These are phyloP conservation scores for Leptoxyphium fumago DNA, from an alignment of 2,329 filamentous ascomycete genomes.

Conservation along the genomic window DNA sequence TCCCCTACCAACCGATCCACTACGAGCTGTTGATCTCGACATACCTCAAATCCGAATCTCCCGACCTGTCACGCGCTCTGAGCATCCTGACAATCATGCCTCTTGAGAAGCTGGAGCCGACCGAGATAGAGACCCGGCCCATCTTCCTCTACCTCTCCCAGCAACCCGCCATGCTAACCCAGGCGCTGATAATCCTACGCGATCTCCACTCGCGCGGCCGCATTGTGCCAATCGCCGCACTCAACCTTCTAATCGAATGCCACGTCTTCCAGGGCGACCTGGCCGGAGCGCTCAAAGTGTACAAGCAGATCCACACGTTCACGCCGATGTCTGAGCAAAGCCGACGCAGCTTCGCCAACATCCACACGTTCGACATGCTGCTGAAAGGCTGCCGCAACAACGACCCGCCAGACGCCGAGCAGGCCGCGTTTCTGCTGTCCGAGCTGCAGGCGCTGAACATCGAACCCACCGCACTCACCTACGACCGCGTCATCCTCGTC, in stretches of 20 bases:
- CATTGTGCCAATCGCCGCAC: slow-evolving; percentile 35
- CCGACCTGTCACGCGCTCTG: slow-evolving; percentile 51
- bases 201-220: slow-evolving; percentile 36
- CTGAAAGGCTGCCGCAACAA: slow-evolving; percentile 15
- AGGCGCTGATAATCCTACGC: slow-evolving; percentile 43
- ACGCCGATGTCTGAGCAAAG: slow-evolving; percentile 9
- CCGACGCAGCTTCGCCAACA: slow-evolving; percentile 20
- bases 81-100: slow-evolving; percentile 61
- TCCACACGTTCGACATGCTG: slow-evolving; percentile 47
- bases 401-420: slow-evolving; percentile 29
- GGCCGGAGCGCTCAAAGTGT: slow-evolving; percentile 41
- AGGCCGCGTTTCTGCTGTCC: slow-evolving; percentile 45
- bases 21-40: slow-evolving; percentile 67
- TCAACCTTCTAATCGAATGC: slow-evolving; percentile 40
- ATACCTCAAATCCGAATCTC: slow-evolving; percentile 39
- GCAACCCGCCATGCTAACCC: slow-evolving; percentile 30
- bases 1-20: slow-evolving; percentile 49
- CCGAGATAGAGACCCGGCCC: slow-evolving; percentile 45
- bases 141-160: slow-evolving; percentile 44
- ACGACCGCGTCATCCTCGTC: slow-evolving; percentile 45
- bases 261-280: slow-evolving; percentile 31
- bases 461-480: slow-evolving; percentile 42
- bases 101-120: slow-evolving; percentile 43
- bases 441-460: slow-evolving; percentile 46
- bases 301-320: slow-evolving; percentile 42